Conservation (phyloP, 805 yeast species). For the Sungouiozyma ichnusensis region DNA sequence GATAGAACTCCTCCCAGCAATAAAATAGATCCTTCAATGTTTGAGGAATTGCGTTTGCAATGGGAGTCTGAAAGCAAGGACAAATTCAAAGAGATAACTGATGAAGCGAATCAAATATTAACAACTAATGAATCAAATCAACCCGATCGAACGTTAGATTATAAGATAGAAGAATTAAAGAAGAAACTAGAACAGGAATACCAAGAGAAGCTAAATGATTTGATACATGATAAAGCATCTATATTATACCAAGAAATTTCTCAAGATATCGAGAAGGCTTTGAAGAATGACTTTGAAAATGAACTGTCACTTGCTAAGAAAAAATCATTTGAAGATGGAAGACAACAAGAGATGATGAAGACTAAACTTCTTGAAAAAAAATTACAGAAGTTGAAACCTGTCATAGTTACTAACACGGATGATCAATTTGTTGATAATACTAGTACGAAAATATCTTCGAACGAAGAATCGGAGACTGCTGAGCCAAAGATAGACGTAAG, state of each 20-base stretch:
- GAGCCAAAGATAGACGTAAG: not conserved
- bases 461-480: not conserved
- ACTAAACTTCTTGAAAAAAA: constrained; percentile 21
- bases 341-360: constrained; percentile 14
- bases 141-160: constrained; percentile 22
- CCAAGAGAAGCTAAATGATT: constrained; percentile 5
- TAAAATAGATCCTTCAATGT: not conserved
- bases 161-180: constrained; percentile 19
- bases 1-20: not conserved
- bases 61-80: not conserved
- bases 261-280: constrained; percentile 9
- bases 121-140: constrained; percentile 19
- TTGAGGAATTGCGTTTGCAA: not conserved
- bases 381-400: constrained; percentile 19
- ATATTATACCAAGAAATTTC: constrained; percentile 5
- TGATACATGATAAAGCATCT: constrained; percentile 3
- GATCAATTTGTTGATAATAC: constrained; percentile 9
- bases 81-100: constrained; percentile 18
- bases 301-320: constrained; percentile 6
- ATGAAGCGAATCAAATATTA: constrained; percentile 34
- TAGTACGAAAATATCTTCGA: constrained; percentile 1
- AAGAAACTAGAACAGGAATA: constrained; percentile 8
- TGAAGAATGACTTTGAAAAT: constrained; percentile 6
- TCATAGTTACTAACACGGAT: not conserved
- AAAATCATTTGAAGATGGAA: constrained; percentile 18